These are phyloP conservation scores for Colletotrichum trifolii DNA, from an alignment of 2,329 filamentous ascomycete species.

Conservation along the genomic window DNA sequence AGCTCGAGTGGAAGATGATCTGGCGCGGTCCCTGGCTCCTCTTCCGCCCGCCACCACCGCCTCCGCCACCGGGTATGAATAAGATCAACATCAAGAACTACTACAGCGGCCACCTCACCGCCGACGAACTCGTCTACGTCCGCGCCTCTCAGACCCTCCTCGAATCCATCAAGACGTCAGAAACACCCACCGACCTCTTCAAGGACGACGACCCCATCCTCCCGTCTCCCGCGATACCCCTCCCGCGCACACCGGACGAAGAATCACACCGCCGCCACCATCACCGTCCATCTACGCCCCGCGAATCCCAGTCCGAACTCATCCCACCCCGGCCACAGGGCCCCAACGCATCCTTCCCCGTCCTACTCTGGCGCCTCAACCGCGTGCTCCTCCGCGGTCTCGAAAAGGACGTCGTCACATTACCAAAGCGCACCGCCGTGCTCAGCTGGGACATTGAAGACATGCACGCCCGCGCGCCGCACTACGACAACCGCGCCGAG, in stretches of 20 bases:
- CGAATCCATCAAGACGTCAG: constrained; percentile 44
- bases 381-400: constrained; percentile 58
- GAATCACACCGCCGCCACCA: constrained; percentile 1
- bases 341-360: constrained; percentile 53
- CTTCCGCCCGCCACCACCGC: constrained; percentile 48
- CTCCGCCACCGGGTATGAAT: constrained; percentile 49
- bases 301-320: constrained; percentile 38
- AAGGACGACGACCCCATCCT: constrained; percentile 45
- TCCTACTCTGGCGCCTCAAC: constrained; percentile 54
- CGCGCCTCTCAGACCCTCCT: constrained; percentile 49
- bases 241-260: constrained; percentile 21
- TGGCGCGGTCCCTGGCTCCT: constrained; percentile 60
- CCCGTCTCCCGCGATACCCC: constrained; percentile 43
- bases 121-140: constrained; percentile 54
- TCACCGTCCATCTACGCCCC: background rate
- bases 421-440: constrained; percentile 59
- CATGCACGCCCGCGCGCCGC: constrained; percentile 60
- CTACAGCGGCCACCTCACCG: constrained; percentile 60
- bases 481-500: constrained; percentile 65
- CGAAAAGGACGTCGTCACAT: constrained; percentile 58
- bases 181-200: constrained; percentile 40
- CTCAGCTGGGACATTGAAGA: constrained; percentile 59
- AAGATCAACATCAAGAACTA: constrained; percentile 60
- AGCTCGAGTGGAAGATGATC: constrained; percentile 59
- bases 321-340: constrained; percentile 49